Evolutionary conservation across 345 rosid genomes (phyloP), one percentile per base, ranked within the genome.

Genomic region (Sisymbrium altissimum): DNA sequence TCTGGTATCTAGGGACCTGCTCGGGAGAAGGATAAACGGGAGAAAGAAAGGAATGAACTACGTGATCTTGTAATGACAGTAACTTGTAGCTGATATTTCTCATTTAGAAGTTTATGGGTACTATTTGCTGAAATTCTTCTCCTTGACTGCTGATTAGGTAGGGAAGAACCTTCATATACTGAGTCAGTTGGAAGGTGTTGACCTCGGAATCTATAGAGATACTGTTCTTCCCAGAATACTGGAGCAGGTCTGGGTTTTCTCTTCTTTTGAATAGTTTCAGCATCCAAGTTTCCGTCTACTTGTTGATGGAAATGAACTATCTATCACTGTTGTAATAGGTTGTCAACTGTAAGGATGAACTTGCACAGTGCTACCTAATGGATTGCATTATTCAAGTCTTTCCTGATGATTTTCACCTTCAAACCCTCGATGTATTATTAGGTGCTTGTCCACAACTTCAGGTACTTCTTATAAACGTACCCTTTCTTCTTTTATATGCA

Each of bases 321-420:
- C 11, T 35, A 45, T 63, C 67, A 32, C 38, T 70, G 48, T 73
- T 75, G 69, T 81, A 29, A 53, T 71, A 95, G 99, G 92, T 92
- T 74, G 99, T 95, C 70, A 95, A 95, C 84, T 92, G 99, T 77
- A 95, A 86, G 84, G 99, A 92, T 78, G 99, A 95, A 43, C 73
- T 92, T 78, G 99, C 97, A 32, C 99, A 95, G 74, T 88, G 83
- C 77, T 95, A 95, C 77, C 82, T 95, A 74, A 95, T 95, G 97
- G 97, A 95, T 83, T 95, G 99, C 87, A 84, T 95, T 71, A 95
- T 95, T 80, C 99, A 95, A 86, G 99, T 92, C 52, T 95, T 95
- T 81, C 97, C 99, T 49, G 99, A 95, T 71, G 99, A 95, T 76
- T 89, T 89, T 79, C 99, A 95, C 79, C 85, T 95, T 82, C 99